phyloP scores from a whole-genome alignment of 2,329 filamentous ascomycete species.

The Scedosporium minutisporum region DNA sequence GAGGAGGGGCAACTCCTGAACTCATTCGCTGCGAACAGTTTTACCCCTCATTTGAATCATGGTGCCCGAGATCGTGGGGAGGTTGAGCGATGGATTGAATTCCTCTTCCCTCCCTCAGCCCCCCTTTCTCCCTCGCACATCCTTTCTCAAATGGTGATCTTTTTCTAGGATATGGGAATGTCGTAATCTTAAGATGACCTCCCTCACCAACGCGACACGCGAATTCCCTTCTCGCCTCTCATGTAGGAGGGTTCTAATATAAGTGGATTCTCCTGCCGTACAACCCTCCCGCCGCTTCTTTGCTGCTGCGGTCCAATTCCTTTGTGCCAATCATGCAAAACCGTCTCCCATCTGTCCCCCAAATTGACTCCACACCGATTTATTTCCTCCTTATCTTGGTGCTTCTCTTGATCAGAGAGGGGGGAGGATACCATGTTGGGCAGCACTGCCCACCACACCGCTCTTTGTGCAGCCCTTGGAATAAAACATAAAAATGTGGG shows the following conservation, averaged over 20 bases:
- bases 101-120: background rate
- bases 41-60: background rate
- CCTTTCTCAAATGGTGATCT: background rate
- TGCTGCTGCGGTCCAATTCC: background rate
- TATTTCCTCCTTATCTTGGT: background rate
- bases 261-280: background rate
- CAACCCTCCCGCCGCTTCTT: background rate
- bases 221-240: background rate
- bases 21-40: background rate
- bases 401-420: background rate
- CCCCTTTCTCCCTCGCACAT: background rate
- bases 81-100: background rate
- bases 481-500: background rate
- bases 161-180: background rate
- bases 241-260: background rate
- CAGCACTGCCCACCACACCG: conserved; percentile 3
- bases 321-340: background rate
- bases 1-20: background rate
- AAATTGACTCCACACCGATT: background rate
- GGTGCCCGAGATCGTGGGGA: background rate
- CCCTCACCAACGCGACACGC: background rate
- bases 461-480: conserved; percentile 1
- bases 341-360: too few species aligned
- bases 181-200: background rate
- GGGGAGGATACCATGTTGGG: background rate